Evolutionary conservation across 129 eudicot species (phyloP).

Genomic region (Flaveria trinervia): DNA sequence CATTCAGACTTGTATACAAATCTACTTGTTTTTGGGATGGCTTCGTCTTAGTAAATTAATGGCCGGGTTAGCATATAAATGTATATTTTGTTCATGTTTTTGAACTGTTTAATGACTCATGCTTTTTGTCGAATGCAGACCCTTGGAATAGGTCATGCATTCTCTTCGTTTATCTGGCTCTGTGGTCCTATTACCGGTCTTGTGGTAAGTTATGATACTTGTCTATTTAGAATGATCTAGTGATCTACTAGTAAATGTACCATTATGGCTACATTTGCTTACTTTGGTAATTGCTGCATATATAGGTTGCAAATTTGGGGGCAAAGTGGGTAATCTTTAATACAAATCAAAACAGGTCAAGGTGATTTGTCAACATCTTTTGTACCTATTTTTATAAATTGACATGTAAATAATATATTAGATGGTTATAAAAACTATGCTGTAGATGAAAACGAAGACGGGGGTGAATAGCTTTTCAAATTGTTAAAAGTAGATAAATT

Average conservation of each 20-base stretch:
- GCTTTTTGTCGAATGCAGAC: neutral
- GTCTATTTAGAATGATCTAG: neutral
- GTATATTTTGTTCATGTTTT: too few species aligned
- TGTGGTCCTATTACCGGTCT: constrained; percentile 99
- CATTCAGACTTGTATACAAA: neutral
- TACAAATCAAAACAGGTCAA: too few species aligned
- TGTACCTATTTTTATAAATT: too few species aligned
- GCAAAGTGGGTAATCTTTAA: too few species aligned
- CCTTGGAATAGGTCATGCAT: constrained; percentile 27
- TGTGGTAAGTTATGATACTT: constrained; percentile 61
- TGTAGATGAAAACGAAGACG: too few species aligned
- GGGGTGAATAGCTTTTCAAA: too few species aligned
- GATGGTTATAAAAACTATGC: too few species aligned
- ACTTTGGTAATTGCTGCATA: too few species aligned
- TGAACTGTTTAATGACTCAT: neutral
- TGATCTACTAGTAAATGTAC: neutral
- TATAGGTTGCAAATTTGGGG: too few species aligned
- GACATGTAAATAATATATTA: too few species aligned
- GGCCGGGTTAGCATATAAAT: neutral
- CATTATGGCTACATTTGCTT: neutral
- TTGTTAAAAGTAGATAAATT: too few species aligned
- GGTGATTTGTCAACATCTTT: too few species aligned
- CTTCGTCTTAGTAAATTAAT: neutral
- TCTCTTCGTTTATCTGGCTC: constrained; percentile 95
- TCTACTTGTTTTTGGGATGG: neutral